Percentiles rank a stretch among this genome's conserved stretches.
phyloP scores from a whole-genome alignment of 768 basidiomycete genomes.

The Rhodotorula paludigena region DNA sequence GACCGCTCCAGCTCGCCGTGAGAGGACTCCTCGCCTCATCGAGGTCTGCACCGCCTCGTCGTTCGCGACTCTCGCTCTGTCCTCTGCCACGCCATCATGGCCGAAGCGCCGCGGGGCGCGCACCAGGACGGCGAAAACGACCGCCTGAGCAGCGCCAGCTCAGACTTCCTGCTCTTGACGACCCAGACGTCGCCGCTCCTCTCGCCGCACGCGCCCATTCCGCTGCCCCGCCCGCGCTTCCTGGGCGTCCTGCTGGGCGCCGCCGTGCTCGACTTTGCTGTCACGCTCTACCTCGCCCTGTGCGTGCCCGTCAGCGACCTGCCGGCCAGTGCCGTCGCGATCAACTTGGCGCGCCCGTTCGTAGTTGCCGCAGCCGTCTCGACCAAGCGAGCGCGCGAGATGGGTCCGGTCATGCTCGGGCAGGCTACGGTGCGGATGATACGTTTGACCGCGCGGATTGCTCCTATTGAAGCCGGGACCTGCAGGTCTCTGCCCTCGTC shows the following conservation, averaged over 20 bases:
- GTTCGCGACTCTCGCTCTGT: neutral
- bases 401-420: conserved; percentile 6
- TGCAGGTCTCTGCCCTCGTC: conserved; percentile 32
- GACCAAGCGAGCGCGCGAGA: neutral
- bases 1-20: too few relatives aligned
- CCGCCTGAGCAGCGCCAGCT: too few relatives aligned
- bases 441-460: too few relatives aligned
- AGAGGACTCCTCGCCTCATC: neutral
- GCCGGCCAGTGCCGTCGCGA: neutral
- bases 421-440: conserved; percentile 22
- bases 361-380: conserved; percentile 1
- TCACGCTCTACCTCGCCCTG: neutral
- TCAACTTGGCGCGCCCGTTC: neutral
- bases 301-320: neutral
- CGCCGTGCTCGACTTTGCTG: neutral
- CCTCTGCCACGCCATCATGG: too few relatives aligned
- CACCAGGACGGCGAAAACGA: too few relatives aligned
- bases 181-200: neutral
- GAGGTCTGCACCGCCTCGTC: too few relatives aligned
- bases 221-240: conserved; percentile 15
- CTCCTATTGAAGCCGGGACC: neutral
- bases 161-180: neutral
- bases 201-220: neutral
- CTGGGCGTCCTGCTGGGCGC: neutral
- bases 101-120: neutral